Base-by-base conservation (phyloP, 257 asterid genomes). In the Penstemon newberryi region DNA sequence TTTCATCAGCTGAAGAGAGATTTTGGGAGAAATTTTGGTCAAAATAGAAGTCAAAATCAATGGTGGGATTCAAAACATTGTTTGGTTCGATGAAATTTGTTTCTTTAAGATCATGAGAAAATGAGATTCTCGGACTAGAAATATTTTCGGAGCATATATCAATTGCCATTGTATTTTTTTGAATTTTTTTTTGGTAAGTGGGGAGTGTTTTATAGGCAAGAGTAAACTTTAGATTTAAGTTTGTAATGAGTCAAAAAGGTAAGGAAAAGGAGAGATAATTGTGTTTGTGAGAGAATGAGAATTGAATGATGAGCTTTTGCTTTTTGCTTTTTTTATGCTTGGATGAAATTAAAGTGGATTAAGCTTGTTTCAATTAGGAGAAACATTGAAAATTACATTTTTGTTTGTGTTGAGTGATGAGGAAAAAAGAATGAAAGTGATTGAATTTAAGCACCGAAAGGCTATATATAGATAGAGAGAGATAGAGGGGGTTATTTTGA, bases 1-100 rank as follows among this genome's bases (percentile, higher is more conserved):
- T 80, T 74, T 91, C 96, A 65, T 91, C 97, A 2, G 97, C 97
- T 0, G 97, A 78, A 0, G 96, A 82, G 36, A 85, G 67, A 47
- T 77, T 69, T 12, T 70, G 78, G 4, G 80, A 40, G 70, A 66
- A 63, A 66, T 54, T 62, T 10, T 72, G 83, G 41, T 55, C 54
- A 57, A 76, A 57, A 83, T 76, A 78, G 89, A 89, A 78, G 56
- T 89, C 85, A 76, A 90, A 87, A 75, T 86, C 93, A 70, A 85
- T 70, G 5, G 85, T 67, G 55, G 91, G 76, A 60, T 86, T 85
- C 38, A 83, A 33, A 11, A 79, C 67, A 44, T 40, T 53, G 45
- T 67, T 80, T 47, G 72, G 59, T 77, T 83, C 86, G 18, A 77
- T 75, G 5, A 60, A 47, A 65, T 87, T 89, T 4, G 80, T 6